Conservation (phyloP, 2,329 filamentous ascomycete genomes). For the Talaromyces albobiverticillius region DNA sequence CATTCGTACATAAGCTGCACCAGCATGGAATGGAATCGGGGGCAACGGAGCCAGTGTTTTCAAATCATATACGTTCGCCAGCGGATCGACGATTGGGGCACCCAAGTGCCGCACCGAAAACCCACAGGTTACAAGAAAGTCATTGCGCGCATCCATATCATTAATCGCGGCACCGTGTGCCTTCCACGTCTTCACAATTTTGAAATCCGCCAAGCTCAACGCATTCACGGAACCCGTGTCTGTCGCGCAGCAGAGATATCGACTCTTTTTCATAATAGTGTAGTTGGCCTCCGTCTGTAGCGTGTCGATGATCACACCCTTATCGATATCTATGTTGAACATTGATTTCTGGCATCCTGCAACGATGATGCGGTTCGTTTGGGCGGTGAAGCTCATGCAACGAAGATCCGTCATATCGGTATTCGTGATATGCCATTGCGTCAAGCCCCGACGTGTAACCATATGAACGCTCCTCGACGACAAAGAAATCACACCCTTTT, state of each 20-base stretch:
- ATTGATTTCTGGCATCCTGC: slow-evolving; percentile 84
- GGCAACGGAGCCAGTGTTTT: slow-evolving; percentile 85
- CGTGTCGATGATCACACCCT: slow-evolving; percentile 70
- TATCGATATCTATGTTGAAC: slow-evolving; percentile 71
- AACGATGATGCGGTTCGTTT: slow-evolving; percentile 78
- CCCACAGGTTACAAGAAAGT: slow-evolving; percentile 93
- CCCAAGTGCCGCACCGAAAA: slow-evolving; percentile 80
- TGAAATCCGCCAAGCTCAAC: slow-evolving; percentile 74
- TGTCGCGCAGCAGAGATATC: slow-evolving; percentile 90
- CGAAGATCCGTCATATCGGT: slow-evolving; percentile 78
- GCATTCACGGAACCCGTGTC: slow-evolving; percentile 79
- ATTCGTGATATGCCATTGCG: slow-evolving; percentile 84
- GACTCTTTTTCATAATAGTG: slow-evolving; percentile 82
- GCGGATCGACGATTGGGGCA: slow-evolving; percentile 80
- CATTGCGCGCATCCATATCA: slow-evolving; percentile 95
- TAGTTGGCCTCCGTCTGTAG: slow-evolving; percentile 73
- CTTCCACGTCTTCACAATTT: slow-evolving; percentile 81
- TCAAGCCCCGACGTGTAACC: slow-evolving; percentile 74
- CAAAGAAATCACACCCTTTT: slow-evolving; percentile 84
- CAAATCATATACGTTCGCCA: slow-evolving; percentile 93
- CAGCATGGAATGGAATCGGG: slow-evolving; percentile 87
- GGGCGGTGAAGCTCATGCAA: slow-evolving; percentile 94
- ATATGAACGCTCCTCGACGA: slow-evolving; percentile 84
- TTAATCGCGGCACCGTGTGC: slow-evolving; percentile 86
- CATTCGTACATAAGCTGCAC: slow-evolving; percentile 92